phyloP scores from a whole-genome alignment of 2,329 filamentous ascomycete species.

The Exophiala oligosperma region DNA sequence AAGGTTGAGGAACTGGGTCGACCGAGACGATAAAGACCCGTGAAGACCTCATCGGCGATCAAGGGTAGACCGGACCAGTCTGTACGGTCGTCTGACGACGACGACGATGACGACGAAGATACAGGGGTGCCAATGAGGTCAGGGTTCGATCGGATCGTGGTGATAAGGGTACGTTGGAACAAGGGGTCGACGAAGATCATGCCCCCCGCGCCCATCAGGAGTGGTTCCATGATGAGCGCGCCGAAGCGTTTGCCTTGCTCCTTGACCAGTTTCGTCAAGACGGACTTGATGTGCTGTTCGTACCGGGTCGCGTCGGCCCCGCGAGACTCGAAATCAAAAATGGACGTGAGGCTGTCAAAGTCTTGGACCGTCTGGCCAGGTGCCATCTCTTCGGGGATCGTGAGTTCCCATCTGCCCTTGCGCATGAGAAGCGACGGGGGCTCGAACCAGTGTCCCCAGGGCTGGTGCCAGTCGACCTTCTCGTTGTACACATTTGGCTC shows the following conservation, averaged over 20 bases:
- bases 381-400: conserved; percentile 15
- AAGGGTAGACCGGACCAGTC: conserved; percentile 74
- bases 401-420: conserved; percentile 60
- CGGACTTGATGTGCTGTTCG: conserved; percentile 57
- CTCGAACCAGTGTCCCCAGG: conserved; percentile 78
- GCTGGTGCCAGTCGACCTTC: conserved; percentile 83
- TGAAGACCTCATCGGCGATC: conserved; percentile 86
- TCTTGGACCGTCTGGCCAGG: conserved; percentile 31
- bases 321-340: conserved; percentile 62
- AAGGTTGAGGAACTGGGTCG: conserved; percentile 70
- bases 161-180: conserved; percentile 72
- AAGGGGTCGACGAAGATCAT: conserved; percentile 84
- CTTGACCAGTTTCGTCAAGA: conserved; percentile 54
- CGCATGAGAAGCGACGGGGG: conserved; percentile 70
- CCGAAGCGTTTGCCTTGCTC: conserved; percentile 67
- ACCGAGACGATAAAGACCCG: conserved; percentile 78
- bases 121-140: conserved; percentile 49
- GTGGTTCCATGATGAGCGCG: conserved; percentile 75
- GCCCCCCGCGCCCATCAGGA: conserved; percentile 78
- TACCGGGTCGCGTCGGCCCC: conserved; percentile 55
- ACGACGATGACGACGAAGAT: too few relatives aligned
- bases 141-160: conserved; percentile 62
- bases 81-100: conserved; percentile 4
- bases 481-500: conserved; percentile 77
- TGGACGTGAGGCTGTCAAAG: conserved; percentile 52